Conservation (phyloP, 345 rosid genomes). For the Corchorus olitorius region DNA sequence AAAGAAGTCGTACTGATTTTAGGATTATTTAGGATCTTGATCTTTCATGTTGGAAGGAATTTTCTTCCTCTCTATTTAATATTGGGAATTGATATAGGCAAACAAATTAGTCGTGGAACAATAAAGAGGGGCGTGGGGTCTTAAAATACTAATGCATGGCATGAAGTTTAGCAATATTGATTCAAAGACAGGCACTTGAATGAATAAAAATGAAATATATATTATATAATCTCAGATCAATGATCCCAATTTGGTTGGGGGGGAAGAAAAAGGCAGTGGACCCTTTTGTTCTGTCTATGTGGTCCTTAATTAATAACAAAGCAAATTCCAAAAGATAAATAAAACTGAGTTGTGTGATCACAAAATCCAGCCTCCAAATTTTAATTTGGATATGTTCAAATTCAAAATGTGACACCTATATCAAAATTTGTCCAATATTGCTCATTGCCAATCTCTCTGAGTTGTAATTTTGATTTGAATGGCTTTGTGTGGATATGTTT, state of each 20-base stretch:
- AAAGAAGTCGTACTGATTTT: background rate
- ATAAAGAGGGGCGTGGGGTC: constrained; percentile 18
- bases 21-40: background rate
- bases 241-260: background rate
- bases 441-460: background rate
- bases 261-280: constrained; percentile 14
- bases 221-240: background rate
- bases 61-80: background rate
- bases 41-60: background rate
- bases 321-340: constrained; percentile 8
- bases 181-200: background rate
- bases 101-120: background rate
- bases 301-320: constrained; percentile 17
- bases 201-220: constrained; percentile 3
- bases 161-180: too few species aligned
- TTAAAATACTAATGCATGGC: background rate
- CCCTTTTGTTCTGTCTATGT: constrained; percentile 1
- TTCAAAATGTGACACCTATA: constrained; percentile 13
- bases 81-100: background rate
- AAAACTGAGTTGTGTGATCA: constrained; percentile 11
- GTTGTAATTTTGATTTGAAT: background rate
- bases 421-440: background rate
- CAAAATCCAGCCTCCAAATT: background rate
- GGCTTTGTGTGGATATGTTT: background rate
- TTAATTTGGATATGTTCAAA: background rate